Evolutionary conservation across 176 grass and related monocot genomes (phyloP).

Genomic region (Cenchrus americanus): DNA sequence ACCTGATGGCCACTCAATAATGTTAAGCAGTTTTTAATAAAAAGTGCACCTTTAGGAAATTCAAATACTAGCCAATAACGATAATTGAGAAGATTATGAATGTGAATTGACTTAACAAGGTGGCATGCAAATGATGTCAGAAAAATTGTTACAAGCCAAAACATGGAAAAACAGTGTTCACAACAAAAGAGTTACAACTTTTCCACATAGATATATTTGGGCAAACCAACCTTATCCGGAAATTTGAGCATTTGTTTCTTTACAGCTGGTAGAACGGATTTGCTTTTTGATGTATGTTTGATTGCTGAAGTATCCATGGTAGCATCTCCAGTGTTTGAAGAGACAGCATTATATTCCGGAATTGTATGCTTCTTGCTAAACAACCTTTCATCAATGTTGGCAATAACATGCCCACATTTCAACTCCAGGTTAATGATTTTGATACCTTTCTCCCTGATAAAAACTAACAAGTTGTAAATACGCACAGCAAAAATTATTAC

Average conservation of each 20-base stretch:
- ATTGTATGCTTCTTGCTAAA: constrained; percentile 57
- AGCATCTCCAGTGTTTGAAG: constrained; percentile 43
- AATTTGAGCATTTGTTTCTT: constrained; percentile 85
- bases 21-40: constrained; percentile 29
- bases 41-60: constrained; percentile 14
- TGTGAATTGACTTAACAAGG: background rate
- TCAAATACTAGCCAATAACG: constrained; percentile 14
- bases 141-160: constrained; percentile 22
- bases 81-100: constrained; percentile 25
- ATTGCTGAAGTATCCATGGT: constrained; percentile 36
- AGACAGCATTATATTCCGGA: constrained; percentile 36
- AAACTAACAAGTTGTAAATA: constrained; percentile 44
- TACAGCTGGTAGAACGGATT: constrained; percentile 58
- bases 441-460: constrained; percentile 89
- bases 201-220: constrained; percentile 5
- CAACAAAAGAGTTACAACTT: background rate
- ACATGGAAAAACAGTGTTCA: constrained; percentile 11
- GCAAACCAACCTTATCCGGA: constrained; percentile 91
- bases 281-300: constrained; percentile 63
- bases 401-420: constrained; percentile 75
- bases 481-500: constrained; percentile 15
- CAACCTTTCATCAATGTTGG: constrained; percentile 76
- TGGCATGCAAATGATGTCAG: background rate
- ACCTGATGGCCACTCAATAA: constrained; percentile 23
- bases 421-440: constrained; percentile 82